These are phyloP conservation scores for Boletus vermiculosoides DNA, from an alignment of 768 basidiomycete genomes.

Conservation along the genomic window DNA sequence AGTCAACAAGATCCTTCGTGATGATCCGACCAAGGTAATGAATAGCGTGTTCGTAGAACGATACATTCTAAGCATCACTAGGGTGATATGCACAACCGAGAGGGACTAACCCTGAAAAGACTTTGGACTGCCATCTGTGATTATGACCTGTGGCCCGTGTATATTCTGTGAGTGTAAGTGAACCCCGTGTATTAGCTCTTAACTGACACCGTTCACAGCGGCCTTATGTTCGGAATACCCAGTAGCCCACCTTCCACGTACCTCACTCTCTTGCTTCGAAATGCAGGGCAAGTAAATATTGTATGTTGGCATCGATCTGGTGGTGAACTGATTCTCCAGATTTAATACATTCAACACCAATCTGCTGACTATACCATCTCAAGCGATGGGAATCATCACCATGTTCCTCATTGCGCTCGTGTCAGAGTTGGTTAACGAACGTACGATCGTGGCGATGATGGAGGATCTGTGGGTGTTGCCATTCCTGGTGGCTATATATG, in stretches of 20 bases:
- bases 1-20: constrained; percentile 58
- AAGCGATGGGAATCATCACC: constrained; percentile 48
- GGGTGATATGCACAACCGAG: constrained; percentile 67
- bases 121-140: constrained; percentile 57
- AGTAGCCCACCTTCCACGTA: constrained; percentile 49
- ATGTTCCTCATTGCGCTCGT: constrained; percentile 50
- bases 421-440: constrained; percentile 53
- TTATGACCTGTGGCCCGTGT: constrained; percentile 67
- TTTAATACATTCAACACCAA: constrained; percentile 62
- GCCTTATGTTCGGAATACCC: constrained; percentile 54
- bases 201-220: constrained; percentile 29
- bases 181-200: background rate
- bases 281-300: constrained; percentile 42
- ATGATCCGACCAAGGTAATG: constrained; percentile 56
- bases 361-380: constrained; percentile 57
- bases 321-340: constrained; percentile 27
- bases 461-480: constrained; percentile 61
- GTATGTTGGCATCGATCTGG: background rate
- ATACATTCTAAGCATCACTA: background rate
- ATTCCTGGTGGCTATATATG: constrained; percentile 56
- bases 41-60: background rate
- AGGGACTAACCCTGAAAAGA: constrained; percentile 49
- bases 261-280: constrained; percentile 55
- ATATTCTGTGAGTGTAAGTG: constrained; percentile 40
- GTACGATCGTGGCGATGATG: constrained; percentile 52